Percentiles rank a stretch among this genome's conserved stretches.
These are phyloP conservation scores for Metschnikowia rubicola DNA, from an alignment of 805 yeast genomes.

Conservation along the genomic window DNA sequence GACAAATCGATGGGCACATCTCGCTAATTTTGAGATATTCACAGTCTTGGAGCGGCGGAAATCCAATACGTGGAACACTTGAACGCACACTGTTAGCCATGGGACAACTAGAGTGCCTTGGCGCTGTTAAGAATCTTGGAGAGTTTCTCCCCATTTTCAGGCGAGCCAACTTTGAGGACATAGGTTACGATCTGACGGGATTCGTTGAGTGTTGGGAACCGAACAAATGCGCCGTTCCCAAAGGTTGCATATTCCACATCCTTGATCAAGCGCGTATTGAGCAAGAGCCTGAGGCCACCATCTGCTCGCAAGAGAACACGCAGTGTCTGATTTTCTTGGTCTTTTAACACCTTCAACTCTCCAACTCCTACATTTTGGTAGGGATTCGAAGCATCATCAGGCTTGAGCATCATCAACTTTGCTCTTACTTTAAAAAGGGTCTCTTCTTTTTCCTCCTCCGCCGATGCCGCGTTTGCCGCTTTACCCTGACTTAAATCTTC, in stretches of 20 bases:
- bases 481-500: no score
- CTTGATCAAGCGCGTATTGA: slow-evolving; percentile 61
- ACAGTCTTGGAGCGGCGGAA: no score
- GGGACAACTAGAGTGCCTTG: slow-evolving; percentile 11
- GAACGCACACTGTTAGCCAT: not conserved
- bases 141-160: slow-evolving; percentile 61
- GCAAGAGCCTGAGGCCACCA: slow-evolving; percentile 74
- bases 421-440: slow-evolving; percentile 61
- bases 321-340: slow-evolving; percentile 56
- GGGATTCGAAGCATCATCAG: slow-evolving; percentile 45
- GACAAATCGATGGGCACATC: no score
- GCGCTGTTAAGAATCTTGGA: slow-evolving; percentile 29
- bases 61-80: not conserved
- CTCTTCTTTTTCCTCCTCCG: slow-evolving; percentile 86
- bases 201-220: slow-evolving; percentile 57
- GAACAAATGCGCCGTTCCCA: slow-evolving; percentile 64
- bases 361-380: slow-evolving; percentile 77
- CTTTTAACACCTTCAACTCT: slow-evolving; percentile 66
- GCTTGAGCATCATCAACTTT: slow-evolving; percentile 61
- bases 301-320: slow-evolving; percentile 84
- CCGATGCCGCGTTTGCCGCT: slow-evolving; percentile 26
- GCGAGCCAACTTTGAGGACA: slow-evolving; percentile 71
- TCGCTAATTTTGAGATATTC: no score
- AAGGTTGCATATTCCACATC: slow-evolving; percentile 57
- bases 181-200: slow-evolving; percentile 57